These are phyloP conservation scores for Umbelopsis sp. DNA, from an alignment of 192 early-diverging fungal genomes.

Conservation along the genomic window DNA sequence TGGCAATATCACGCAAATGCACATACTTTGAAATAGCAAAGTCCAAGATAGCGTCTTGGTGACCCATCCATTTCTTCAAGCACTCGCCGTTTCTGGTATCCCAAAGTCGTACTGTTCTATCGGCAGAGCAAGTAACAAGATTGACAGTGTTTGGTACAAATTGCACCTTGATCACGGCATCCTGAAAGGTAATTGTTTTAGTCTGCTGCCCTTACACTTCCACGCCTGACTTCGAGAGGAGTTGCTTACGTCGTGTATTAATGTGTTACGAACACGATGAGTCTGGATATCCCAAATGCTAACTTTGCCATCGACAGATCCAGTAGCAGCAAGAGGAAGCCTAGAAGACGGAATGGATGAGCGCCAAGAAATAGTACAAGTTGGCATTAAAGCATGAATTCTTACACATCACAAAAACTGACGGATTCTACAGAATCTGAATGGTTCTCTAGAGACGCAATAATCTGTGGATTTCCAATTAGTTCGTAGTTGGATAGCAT, in stretches of 20 bases:
- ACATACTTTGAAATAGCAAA: constrained; percentile 67
- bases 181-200: constrained; percentile 41
- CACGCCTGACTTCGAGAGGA: not conserved
- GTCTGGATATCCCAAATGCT: constrained; percentile 92
- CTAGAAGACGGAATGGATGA: constrained; percentile 24
- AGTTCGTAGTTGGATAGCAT: not conserved
- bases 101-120: constrained; percentile 85
- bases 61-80: constrained; percentile 76
- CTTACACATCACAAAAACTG: constrained; percentile 68
- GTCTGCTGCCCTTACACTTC: not conserved
- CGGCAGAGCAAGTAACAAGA: constrained; percentile 77
- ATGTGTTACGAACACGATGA: constrained; percentile 78
- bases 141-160: constrained; percentile 74
- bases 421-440: constrained; percentile 87
- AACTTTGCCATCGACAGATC: constrained; percentile 85
- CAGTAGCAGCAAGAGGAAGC: constrained; percentile 79
- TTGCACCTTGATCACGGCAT: constrained; percentile 78
- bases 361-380: not conserved
- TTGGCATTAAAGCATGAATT: not conserved
- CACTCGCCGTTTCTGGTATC: constrained; percentile 87
- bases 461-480: constrained; percentile 50
- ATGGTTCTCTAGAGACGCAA: constrained; percentile 82
- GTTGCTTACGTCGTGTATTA: constrained; percentile 69
- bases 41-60: constrained; percentile 85
- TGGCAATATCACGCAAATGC: no score